Percentiles rank a stretch among this genome's conserved stretches.
phyloP scores from a whole-genome alignment of 139 green algal species.

The Chlorella sp. region DNA sequence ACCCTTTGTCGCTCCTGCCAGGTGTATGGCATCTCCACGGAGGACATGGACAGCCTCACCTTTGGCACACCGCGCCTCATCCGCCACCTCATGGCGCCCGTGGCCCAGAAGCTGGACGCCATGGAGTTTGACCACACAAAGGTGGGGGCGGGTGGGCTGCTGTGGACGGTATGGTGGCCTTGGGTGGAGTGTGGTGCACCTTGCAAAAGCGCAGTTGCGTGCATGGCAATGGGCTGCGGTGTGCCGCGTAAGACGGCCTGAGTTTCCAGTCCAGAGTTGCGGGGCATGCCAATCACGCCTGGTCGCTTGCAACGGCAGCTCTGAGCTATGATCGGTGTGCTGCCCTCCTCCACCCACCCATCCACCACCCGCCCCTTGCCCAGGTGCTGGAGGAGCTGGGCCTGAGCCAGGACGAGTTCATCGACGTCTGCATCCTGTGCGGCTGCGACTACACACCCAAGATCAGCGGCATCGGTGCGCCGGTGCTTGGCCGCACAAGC shows the following conservation, averaged over 20 bases:
- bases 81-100: constrained; percentile 92
- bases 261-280: too few relatives aligned
- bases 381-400: constrained; percentile 72
- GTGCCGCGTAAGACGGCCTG: too few relatives aligned
- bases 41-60: constrained; percentile 99
- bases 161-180: too few relatives aligned
- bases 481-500: too few relatives aligned
- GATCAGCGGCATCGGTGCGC: constrained; percentile 68
- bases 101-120: constrained; percentile 70
- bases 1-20: constrained; percentile 32
- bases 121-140: constrained; percentile 85
- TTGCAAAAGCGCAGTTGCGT: too few relatives aligned
- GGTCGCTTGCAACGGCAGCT: too few relatives aligned
- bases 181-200: too few relatives aligned
- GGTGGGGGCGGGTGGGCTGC: too few relatives aligned
- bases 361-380: not conserved
- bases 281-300: too few relatives aligned
- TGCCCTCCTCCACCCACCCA: not conserved
- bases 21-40: constrained; percentile 92
- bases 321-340: not conserved
- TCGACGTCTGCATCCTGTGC: constrained; percentile 99
- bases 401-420: constrained; percentile 86
- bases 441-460: constrained; percentile 95
- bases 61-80: constrained; percentile 90
- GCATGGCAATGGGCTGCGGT: too few relatives aligned